A percentile compares a stretch with the other conserved stretches of the same genome.
Evolutionary conservation across 192 early-diverging fungal genomes (phyloP).

Genomic region (Diversispora eburnea): DNA sequence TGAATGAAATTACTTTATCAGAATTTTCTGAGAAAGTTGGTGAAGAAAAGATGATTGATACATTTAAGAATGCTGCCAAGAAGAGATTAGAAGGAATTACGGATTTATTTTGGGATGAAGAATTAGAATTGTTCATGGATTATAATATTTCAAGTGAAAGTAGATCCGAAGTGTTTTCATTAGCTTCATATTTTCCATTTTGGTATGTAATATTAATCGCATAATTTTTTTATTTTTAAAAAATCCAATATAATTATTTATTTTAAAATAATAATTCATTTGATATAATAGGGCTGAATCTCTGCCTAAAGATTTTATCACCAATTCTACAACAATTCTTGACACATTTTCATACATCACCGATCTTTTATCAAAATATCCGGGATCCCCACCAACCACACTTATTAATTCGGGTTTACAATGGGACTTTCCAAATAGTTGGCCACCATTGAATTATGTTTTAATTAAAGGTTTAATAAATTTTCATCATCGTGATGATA

Average conservation of each 20-base stretch:
- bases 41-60: conserved; percentile 2
- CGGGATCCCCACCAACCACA: conserved; percentile 64
- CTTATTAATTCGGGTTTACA: conserved; percentile 56
- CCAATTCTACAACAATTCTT: conserved; percentile 29
- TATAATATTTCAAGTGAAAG: conserved; percentile 45
- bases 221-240: neutral
- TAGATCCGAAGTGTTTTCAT: conserved; percentile 38
- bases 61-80: conserved; percentile 37
- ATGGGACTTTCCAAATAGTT: conserved; percentile 72
- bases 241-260: neutral
- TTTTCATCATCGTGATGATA: conserved; percentile 9
- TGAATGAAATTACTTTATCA: conserved; percentile 46
- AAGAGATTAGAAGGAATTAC: conserved; percentile 47
- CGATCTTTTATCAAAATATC: conserved; percentile 38
- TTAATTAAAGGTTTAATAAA: conserved; percentile 47
- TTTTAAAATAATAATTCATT: neutral
- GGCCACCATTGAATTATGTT: conserved; percentile 64
- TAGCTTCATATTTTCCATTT: conserved; percentile 59
- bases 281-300: conserved; percentile 24
- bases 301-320: conserved; percentile 25
- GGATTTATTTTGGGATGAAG: conserved; percentile 49
- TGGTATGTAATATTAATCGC: conserved; percentile 46
- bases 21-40: conserved; percentile 27
- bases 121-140: conserved; percentile 49
- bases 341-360: conserved; percentile 43